Evolutionary conservation across 495 filamentous ascomycete genomes (phyloP).

Genomic region (Hyphodiscus hymeniophilus): DNA sequence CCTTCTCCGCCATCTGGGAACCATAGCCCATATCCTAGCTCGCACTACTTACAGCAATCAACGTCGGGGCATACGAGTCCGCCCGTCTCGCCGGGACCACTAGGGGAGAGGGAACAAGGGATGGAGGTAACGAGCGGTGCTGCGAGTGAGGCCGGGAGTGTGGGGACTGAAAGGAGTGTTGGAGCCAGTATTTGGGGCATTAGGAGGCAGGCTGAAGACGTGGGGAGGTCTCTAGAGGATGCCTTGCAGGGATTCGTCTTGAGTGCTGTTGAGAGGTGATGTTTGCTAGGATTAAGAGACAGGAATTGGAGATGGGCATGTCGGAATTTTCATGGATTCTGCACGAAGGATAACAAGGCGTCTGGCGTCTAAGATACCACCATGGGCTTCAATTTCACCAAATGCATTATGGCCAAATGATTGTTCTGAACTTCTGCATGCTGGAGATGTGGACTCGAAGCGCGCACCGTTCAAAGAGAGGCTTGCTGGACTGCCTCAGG

Average conservation of each 20-base stretch:
- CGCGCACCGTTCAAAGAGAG: no score
- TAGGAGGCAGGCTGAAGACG: constrained; percentile 21
- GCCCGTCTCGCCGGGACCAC: constrained; percentile 11
- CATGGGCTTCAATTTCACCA: no score
- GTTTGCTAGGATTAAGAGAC: no score
- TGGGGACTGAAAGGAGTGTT: constrained; percentile 3
- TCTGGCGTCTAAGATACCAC: no score
- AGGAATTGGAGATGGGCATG: no score
- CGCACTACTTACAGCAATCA: not conserved
- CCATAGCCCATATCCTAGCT: not conserved
- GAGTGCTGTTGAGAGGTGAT: constrained; percentile 7
- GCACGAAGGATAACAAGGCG: no score
- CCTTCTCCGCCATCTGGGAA: constrained; percentile 15
- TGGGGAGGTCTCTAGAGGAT: constrained; percentile 18
- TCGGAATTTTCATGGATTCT: no score
- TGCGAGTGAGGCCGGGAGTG: constrained; percentile 16
- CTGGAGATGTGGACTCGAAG: no score
- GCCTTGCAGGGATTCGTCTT: constrained; percentile 19
- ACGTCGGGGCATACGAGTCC: constrained; percentile 6
- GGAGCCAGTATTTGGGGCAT: constrained; percentile 12
- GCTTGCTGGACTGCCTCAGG: no score
- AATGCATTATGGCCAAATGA: no score
- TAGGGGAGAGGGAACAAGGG: not conserved
- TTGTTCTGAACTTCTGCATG: no score
- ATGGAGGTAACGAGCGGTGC: constrained; percentile 8